These are phyloP conservation scores for Rhizopogon vesiculosus DNA, from an alignment of 768 basidiomycete genomes.

Conservation along the genomic window DNA sequence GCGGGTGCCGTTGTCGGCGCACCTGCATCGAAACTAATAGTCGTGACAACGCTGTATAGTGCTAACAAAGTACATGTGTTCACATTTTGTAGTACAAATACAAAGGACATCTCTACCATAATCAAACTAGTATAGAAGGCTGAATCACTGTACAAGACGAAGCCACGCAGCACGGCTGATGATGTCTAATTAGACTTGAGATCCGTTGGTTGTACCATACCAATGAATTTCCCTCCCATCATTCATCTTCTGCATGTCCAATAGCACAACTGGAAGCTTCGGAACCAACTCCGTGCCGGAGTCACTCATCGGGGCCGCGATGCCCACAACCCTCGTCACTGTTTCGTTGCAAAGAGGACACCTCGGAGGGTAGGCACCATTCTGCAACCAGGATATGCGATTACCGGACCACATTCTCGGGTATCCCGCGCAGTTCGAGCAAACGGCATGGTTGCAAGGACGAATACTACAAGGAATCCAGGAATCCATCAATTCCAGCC, in stretches of 20 bases:
- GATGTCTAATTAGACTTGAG: no score
- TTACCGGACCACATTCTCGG: no score
- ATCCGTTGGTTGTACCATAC: background rate
- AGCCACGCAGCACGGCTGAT: no score
- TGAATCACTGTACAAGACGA: no score
- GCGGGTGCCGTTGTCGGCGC: constrained; percentile 33
- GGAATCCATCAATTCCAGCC: background rate
- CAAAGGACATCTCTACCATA: no score
- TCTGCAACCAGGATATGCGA: no score
- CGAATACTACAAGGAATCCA: background rate
- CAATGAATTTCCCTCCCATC: background rate
- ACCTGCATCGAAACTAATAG: constrained; percentile 1
- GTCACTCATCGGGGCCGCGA: background rate
- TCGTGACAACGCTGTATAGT: no score
- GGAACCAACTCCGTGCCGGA: background rate
- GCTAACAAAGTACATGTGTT: no score
- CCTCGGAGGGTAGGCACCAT: background rate
- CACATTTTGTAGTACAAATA: no score
- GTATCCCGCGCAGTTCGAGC: background rate
- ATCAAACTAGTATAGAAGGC: no score
- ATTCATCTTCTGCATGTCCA: background rate
- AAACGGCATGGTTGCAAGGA: background rate
- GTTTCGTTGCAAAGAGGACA: background rate
- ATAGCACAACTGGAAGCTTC: background rate
- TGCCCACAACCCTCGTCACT: background rate